Percentiles rank a stretch among this genome's conserved stretches.
These are phyloP conservation scores for Plectosphaerella sp. DNA, from an alignment of 2,329 filamentous ascomycete genomes.

Conservation along the genomic window DNA sequence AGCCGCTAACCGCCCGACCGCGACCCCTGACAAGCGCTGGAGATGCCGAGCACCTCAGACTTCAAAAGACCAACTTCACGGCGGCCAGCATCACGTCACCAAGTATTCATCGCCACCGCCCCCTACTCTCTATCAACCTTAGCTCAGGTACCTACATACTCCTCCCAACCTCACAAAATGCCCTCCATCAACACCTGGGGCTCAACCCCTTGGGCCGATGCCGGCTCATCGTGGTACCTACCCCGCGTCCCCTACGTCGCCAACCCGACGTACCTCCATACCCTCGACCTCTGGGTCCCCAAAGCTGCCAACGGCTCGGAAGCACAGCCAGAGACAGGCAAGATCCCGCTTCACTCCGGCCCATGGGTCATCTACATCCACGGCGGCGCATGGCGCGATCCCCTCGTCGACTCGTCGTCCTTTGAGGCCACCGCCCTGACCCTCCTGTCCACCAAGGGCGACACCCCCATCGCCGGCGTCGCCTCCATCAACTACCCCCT, in stretches of 20 bases:
- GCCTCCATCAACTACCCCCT: conserved; percentile 55
- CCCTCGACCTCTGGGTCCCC: not conserved
- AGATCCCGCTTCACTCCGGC: not conserved
- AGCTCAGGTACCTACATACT: no score
- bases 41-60: no score
- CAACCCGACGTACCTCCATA: not conserved
- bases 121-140: no score
- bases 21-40: no score
- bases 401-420: conserved; percentile 12
- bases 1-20: no score
- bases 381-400: conserved; percentile 21
- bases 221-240: not conserved
- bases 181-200: not conserved
- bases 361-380: conserved; percentile 17
- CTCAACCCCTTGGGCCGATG: not conserved
- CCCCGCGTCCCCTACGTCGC: not conserved
- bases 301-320: not conserved
- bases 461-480: conserved; percentile 4
- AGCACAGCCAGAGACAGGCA: not conserved
- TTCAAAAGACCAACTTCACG: no score
- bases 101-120: no score
- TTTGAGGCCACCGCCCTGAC: conserved; percentile 7
- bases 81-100: no score
- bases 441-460: conserved; percentile 5
- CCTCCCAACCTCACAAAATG: no score